Evolutionary conservation across 768 basidiomycete species (phyloP), one percentile per base, ranked within the genome.

Genomic region (Amanita fuliginea): DNA sequence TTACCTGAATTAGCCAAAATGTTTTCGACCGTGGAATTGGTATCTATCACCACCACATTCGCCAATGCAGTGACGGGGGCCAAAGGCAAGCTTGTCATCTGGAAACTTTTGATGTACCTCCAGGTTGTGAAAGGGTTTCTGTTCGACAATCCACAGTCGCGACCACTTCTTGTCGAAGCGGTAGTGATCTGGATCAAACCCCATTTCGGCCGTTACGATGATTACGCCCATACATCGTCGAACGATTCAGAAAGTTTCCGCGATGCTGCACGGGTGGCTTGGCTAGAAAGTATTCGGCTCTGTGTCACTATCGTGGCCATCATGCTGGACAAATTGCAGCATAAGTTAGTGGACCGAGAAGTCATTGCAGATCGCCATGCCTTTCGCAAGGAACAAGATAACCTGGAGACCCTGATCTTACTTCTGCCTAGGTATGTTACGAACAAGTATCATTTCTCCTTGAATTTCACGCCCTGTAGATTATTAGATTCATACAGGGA

Each of bases 121-220:
- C 92, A 95, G 58, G 80, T 97, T 52, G 88, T 92, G 21, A 86
- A 88, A 58, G 81, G 86, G 18, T 86, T 88, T 64, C 64, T 94
- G 43, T 95, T 97, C 60, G 88, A 93, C 58, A 80, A 85, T 51
- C 67, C 84, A 0, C 75, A 87, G 47, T 83, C 86, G 11, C 80
- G 95, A 24, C 74, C 83, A 1, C 66, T 86, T 4, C 71, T 98
- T 2, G 82, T 95, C 6, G 93, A 96, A 55, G 80, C 84, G 16
- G 80, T 97, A 22, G 82, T 93, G 8, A 77, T 84, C 18, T 97
- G 94, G 93, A 84, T 98, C 56, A 95, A 93, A 61, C 91, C 94
- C 1, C 83, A 94, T 62, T 89, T 98, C 58, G 94, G 94, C 21
- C 78, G 79, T 24, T 97, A 85, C 59, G 92, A 97, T 54, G 93